Evolutionary conservation across 768 basidiomycete species (phyloP).

Genomic region (Lactarius hengduanensis): DNA sequence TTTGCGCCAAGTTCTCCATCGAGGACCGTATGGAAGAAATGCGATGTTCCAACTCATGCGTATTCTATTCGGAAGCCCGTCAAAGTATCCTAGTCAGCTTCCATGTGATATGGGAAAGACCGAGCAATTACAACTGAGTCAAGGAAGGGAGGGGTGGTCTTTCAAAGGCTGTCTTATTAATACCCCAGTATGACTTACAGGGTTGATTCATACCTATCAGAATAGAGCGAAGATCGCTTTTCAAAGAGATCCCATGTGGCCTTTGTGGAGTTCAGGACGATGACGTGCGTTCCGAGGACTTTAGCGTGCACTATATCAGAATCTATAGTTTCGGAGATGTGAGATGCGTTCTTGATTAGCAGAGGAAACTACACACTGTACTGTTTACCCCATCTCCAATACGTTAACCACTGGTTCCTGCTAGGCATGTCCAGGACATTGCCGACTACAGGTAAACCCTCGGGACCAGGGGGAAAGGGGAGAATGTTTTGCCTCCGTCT

Average conservation of each 20-base stretch:
- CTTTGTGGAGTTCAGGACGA: constrained; percentile 17
- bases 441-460: constrained; percentile 1
- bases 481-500: not conserved
- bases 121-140: no score
- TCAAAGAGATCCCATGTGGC: constrained; percentile 13
- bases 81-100: no score
- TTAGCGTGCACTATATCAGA: constrained; percentile 16
- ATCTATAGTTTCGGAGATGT: not conserved
- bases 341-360: not conserved
- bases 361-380: not conserved
- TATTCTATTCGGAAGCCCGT: no score
- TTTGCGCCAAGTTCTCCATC: constrained; percentile 15
- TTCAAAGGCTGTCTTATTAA: no score
- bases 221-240: constrained; percentile 11
- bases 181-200: not conserved
- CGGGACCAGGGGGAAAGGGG: constrained; percentile 1
- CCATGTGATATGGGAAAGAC: no score
- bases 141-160: no score
- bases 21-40: constrained; percentile 7
- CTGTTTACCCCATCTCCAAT: not conserved
- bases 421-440: not conserved
- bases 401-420: not conserved
- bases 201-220: constrained; percentile 13
- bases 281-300: constrained; percentile 8
- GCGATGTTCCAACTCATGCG: no score